Evolutionary conservation across 495 filamentous ascomycete genomes (phyloP).

Genomic region (Cercophora newfieldiana): DNA sequence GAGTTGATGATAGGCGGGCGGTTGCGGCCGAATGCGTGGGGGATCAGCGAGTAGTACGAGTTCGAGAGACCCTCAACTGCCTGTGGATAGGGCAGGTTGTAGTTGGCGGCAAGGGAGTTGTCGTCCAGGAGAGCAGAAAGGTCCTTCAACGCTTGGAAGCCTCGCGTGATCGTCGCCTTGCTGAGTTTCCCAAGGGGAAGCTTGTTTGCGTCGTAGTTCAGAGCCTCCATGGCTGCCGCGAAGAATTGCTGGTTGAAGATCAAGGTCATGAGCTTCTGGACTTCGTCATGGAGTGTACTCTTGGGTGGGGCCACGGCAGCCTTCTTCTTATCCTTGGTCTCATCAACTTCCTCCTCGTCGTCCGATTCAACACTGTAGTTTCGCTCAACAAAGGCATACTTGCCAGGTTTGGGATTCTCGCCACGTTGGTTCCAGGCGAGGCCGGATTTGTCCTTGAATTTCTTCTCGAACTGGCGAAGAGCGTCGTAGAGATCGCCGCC

Average conservation of each 20-base stretch:
- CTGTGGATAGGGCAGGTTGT: constrained; percentile 34
- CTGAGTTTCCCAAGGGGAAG: constrained; percentile 82
- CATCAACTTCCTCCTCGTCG: constrained; percentile 57
- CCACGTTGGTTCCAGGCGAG: constrained; percentile 64
- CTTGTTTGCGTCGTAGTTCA: constrained; percentile 77
- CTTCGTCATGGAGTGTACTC: constrained; percentile 56
- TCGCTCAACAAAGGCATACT: constrained; percentile 76
- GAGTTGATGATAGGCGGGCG: constrained; percentile 64
- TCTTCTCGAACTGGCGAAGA: constrained; percentile 59
- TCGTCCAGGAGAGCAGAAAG: constrained; percentile 63
- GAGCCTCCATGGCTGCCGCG: constrained; percentile 59
- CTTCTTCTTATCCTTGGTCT: constrained; percentile 32
- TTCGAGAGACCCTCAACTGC: constrained; percentile 67
- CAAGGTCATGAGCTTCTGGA: constrained; percentile 70
- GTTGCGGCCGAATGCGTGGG: constrained; percentile 75
- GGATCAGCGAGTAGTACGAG: constrained; percentile 76
- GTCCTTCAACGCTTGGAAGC: constrained; percentile 73
- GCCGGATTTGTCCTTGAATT: constrained; percentile 79
- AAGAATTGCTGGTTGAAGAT: constrained; percentile 80
- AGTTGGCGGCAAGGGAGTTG: constrained; percentile 43
- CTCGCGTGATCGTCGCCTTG: constrained; percentile 67
- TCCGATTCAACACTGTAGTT: constrained; percentile 65
- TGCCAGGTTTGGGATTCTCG: constrained; percentile 57
- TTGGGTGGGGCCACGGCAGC: constrained; percentile 41
- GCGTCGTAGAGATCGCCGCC: constrained; percentile 47